Base-by-base conservation (phyloP, 148 eudicot genomes). In the Chenopodium formosanum region DNA sequence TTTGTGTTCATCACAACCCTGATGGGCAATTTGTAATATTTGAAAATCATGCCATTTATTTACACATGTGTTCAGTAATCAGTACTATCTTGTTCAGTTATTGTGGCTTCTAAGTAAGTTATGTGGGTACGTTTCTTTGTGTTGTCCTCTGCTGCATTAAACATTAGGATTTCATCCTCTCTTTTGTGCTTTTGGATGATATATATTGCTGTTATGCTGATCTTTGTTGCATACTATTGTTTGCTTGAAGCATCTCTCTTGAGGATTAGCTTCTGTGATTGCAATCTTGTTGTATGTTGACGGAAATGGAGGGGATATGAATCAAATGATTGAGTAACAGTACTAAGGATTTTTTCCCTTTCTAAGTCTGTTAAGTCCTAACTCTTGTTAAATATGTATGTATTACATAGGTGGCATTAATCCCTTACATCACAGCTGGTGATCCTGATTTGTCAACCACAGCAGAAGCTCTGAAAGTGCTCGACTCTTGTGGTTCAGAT, bases 391-490 rank as follows among this genome's bases (percentile, higher is more conserved):
- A 75, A 31, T 46, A 19, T 82, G 67, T 25, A 60, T 87, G 48
- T 87, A 78, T 68, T 87, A 70, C 27, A 63, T 85, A 92, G 98
- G 97, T 92, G 88, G 98, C 97, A 64, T 72, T 95, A 29, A 95
- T 95, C 75, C 98, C 97, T 70, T 95, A 90, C 86, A 92, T 95
- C 86, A 95, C 97, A 31, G 97, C 97, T 32, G 98, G 98, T 64
- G 97, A 95, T 76, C 98, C 98, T 40, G 94, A 95, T 86, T 89
- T 95, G 82, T 86, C 91, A 32, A 92, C 95, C 31, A 95, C 98
- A 32, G 94, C 94, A 12, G 91, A 91, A 87, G 98, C 94, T 16
- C 70, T 95, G 84, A 95, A 93, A 86, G 83, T 95, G 73, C 90
- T 95, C 37, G 97, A 95, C 72, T 70, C 91, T 11, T 95, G 97